Base-by-base conservation (phyloP, 139 green algal species). In the Tetradesmus lagerheimii region DNA sequence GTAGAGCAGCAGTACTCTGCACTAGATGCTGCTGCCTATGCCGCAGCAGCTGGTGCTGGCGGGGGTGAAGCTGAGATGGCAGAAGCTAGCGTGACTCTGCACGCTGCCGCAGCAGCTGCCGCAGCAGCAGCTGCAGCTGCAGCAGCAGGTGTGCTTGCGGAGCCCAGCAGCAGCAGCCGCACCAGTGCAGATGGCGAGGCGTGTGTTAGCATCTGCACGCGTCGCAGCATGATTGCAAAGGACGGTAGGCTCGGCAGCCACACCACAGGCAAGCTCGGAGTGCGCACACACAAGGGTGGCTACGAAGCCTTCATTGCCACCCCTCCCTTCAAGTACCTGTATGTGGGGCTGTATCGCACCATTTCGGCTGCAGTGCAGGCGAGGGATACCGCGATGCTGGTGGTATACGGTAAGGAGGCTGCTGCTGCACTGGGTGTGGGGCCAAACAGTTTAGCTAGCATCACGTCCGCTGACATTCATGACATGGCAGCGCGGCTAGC, bases 311-410 rank as follows among this genome's bases (percentile, higher is more conserved):
- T 87, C 35, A 62, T 87, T 4, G 81, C 34, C n/a, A 87, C 50
- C 0, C 81, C 81, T 11, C 81, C 81, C 53, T 87, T 87, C 81
- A 86, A 86, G 80, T 87, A 87, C 53, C 81, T 87, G 50, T 87
- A 87, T 57, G 81, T 87, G 4, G 81, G 81, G 20, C 31, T 62
- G 2, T 62, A 62, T 11, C 15, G 47, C 34, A 87, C 81, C 20
- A 25, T 87, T 1, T 20, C 35, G 20, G 47, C 74, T 20, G 81
- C 81, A 25, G 35, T 53, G 34, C 50, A 53, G 18, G 31, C 74
- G 8, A 87, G 74, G 38, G 50, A 39, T 11, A 50, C 53, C 11
- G 81, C 81, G n/a, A 31, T 77, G 31, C 81, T 87, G 53, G 81
- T 62, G 43, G 64, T 87, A 12, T 87, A 87, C 25, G 81, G 81